These are phyloP conservation scores for Coniochaeta sp. DNA, from an alignment of 2,329 filamentous ascomycete species.

Conservation along the genomic window DNA sequence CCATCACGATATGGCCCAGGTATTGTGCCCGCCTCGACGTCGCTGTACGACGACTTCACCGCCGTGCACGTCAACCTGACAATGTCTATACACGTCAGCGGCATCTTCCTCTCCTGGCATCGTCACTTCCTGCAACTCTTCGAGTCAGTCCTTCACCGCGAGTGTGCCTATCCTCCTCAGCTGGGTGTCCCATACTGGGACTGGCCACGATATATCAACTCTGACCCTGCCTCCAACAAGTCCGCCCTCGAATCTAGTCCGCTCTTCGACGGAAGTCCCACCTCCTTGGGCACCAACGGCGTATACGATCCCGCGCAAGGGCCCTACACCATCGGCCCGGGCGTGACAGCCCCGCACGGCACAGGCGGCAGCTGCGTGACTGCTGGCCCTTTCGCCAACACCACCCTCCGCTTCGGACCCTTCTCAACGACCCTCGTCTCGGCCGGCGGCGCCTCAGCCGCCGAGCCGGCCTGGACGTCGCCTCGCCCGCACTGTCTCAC, in stretches of 20 bases:
- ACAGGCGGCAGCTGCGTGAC: slow-evolving; percentile 6
- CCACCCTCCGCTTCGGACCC: background rate
- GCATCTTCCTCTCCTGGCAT: slow-evolving; percentile 25
- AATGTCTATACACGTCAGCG: slow-evolving; percentile 7
- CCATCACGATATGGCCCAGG: background rate
- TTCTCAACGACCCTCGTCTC: too few relatives aligned
- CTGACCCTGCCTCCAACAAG: background rate
- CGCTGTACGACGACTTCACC: slow-evolving; percentile 13
- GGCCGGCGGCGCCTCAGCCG: too few relatives aligned
- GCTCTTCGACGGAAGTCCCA: slow-evolving; percentile 10
- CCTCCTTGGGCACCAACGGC: slow-evolving; percentile 11
- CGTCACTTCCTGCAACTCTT: slow-evolving; percentile 23
- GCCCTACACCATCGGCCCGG: background rate
- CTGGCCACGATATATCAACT: slow-evolving; percentile 7
- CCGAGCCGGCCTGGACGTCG: too few relatives aligned
- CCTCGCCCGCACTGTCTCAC: slow-evolving; percentile 3
- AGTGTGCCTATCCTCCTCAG: slow-evolving; percentile 18
- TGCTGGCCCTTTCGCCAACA: slow-evolving; percentile 11
- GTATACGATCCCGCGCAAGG: slow-evolving; percentile 1
- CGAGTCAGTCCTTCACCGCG: slow-evolving; percentile 20
- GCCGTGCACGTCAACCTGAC: slow-evolving; percentile 10
- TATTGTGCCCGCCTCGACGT: background rate
- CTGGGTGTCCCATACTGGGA: slow-evolving; percentile 24
- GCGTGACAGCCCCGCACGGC: slow-evolving; percentile 18
- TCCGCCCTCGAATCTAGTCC: background rate